These are phyloP conservation scores for Staphylotrichum longicolle DNA, from an alignment of 495 filamentous ascomycete genomes.

Conservation along the genomic window DNA sequence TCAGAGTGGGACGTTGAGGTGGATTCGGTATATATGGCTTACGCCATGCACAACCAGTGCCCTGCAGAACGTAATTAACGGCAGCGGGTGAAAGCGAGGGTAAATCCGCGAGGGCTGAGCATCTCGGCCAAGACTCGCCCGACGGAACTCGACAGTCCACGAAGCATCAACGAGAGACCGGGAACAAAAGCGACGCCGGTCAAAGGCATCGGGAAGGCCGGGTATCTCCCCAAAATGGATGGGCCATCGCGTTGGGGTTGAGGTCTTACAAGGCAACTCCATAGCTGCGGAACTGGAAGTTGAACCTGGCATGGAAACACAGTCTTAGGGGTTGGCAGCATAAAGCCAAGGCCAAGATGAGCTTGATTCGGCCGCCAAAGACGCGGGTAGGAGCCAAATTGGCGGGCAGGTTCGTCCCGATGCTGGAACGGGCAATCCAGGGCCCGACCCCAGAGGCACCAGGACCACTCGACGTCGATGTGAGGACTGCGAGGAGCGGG, in stretches of 20 bases:
- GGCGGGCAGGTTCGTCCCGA: background rate
- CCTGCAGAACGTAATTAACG: conserved; percentile 25
- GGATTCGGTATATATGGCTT: conserved; percentile 29
- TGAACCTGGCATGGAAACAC: too few species aligned
- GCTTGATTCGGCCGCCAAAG: too few species aligned
- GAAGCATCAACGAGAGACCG: background rate
- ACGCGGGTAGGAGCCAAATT: background rate
- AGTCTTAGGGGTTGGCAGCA: too few species aligned
- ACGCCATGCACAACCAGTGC: conserved; percentile 25
- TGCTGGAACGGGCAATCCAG: background rate
- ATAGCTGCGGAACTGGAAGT: too few species aligned
- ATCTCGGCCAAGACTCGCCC: background rate
- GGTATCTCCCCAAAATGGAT: too few species aligned
- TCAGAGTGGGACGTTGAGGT: conserved; percentile 25
- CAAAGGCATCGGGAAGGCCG: too few species aligned
- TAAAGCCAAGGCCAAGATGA: too few species aligned
- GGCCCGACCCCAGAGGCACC: too few species aligned
- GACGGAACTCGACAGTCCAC: background rate
- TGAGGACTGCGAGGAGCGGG: too few species aligned
- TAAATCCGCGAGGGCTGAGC: conserved; percentile 29
- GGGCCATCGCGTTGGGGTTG: too few species aligned
- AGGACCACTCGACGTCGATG: too few species aligned
- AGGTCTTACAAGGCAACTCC: too few species aligned
- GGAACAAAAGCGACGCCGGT: background rate
- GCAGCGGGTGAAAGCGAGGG: conserved; percentile 33